A percentile compares a stretch with the other conserved stretches of the same genome.
These are phyloP conservation scores for Coniochaeta sp. DNA, from an alignment of 2,329 filamentous ascomycete species.

Conservation along the genomic window DNA sequence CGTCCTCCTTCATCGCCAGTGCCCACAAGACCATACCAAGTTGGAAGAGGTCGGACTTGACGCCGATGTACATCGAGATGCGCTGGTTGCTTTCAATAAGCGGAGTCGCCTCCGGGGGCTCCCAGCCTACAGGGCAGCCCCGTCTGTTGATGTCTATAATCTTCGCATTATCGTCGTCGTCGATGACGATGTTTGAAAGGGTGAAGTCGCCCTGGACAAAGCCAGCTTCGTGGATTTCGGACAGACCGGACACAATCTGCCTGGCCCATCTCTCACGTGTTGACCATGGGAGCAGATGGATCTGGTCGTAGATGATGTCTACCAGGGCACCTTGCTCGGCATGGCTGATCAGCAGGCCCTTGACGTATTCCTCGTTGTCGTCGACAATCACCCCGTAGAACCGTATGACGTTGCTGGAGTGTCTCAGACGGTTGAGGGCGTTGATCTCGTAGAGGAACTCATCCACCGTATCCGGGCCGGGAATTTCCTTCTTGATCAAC, in stretches of 20 bases:
- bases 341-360: constrained; percentile 83
- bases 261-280: constrained; percentile 80
- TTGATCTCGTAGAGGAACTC: constrained; percentile 98
- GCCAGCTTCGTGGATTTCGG: constrained; percentile 89
- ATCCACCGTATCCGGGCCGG: constrained; percentile 87
- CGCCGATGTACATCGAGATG: constrained; percentile 94
- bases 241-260: constrained; percentile 83
- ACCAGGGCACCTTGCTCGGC: constrained; percentile 82
- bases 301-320: constrained; percentile 79
- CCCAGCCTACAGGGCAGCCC: constrained; percentile 97
- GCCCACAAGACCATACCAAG: constrained; percentile 97
- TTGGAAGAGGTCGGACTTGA: constrained; percentile 95
- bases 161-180: constrained; percentile 75
- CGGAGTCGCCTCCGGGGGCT: constrained; percentile 81
- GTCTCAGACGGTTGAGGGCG: constrained; percentile 71
- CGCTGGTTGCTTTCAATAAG: constrained; percentile 84
- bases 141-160: constrained; percentile 98
- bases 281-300: constrained; percentile 57
- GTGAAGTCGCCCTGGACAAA: constrained; percentile 98
- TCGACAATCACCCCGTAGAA: constrained; percentile 87
- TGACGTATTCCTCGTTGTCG: constrained; percentile 65
- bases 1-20: constrained; percentile 78
- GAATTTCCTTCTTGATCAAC: constrained; percentile 97
- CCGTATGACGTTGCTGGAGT: constrained; percentile 70
- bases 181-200: constrained; percentile 92